phyloP scores from a whole-genome alignment of 495 filamentous ascomycete genomes.

The Cercophora newfieldiana region DNA sequence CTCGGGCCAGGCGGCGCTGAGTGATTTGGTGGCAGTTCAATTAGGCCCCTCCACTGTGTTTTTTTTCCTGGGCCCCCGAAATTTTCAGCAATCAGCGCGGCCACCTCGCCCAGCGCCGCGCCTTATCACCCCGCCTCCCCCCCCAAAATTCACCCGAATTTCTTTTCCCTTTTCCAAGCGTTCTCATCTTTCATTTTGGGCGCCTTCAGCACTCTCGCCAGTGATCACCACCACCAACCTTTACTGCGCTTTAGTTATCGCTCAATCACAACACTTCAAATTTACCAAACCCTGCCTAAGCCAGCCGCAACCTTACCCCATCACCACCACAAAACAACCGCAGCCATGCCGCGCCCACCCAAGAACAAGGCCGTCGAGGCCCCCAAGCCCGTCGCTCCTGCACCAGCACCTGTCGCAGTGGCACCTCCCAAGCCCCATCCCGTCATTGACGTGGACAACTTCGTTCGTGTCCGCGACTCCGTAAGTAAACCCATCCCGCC shows the following conservation, averaged over 20 bases:
- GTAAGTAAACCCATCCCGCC: constrained; percentile 41
- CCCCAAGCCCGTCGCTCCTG: constrained; percentile 36
- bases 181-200: constrained; percentile 38
- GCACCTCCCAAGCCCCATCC: constrained; percentile 29
- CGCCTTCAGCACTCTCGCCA: constrained; percentile 27
- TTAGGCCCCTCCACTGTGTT: constrained; percentile 21
- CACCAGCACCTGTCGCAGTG: constrained; percentile 10
- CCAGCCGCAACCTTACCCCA: constrained; percentile 17
- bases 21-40: constrained; percentile 25
- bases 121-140: constrained; percentile 32
- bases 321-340: constrained; percentile 3
- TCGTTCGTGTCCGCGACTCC: constrained; percentile 51
- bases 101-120: constrained; percentile 22
- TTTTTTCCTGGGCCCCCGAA: constrained; percentile 30
- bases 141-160: constrained; percentile 34
- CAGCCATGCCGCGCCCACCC: constrained; percentile 39
- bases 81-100: constrained; percentile 38
- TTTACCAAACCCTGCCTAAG: constrained; percentile 17
- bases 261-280: constrained; percentile 18
- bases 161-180: constrained; percentile 36
- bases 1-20: constrained; percentile 2
- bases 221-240: constrained; percentile 28
- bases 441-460: constrained; percentile 50
- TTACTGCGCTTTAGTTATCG: constrained; percentile 21
- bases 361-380: constrained; percentile 44